These are phyloP conservation scores for Amanita thiersii DNA, from an alignment of 768 basidiomycete genomes.

Conservation along the genomic window DNA sequence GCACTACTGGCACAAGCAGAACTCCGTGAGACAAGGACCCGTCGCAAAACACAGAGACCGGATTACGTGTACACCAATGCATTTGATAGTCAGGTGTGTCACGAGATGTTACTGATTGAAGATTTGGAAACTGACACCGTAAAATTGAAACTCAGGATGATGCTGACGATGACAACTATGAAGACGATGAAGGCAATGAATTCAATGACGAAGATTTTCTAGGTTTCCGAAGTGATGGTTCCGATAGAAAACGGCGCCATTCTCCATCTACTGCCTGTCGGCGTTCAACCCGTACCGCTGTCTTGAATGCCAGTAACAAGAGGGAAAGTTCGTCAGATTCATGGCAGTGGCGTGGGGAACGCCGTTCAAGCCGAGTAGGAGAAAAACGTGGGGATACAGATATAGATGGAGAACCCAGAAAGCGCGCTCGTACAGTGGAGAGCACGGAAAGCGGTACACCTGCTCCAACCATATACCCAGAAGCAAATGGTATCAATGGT, in stretches of 20 bases:
- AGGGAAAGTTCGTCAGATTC: conserved; percentile 45
- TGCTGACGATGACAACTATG: conserved; percentile 53
- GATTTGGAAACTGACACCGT: conserved; percentile 14
- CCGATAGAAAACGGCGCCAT: conserved; percentile 27
- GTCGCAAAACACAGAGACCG: conserved; percentile 61
- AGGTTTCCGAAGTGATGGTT: conserved; percentile 32
- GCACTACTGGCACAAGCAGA: conserved; percentile 67
- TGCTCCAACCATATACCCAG: conserved; percentile 19
- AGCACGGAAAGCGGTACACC: conserved; percentile 55
- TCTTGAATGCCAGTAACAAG: conserved; percentile 44
- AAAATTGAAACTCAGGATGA: conserved; percentile 41
- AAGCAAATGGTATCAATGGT: conserved; percentile 21
- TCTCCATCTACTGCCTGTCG: conserved; percentile 29
- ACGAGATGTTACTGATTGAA: conserved; percentile 2
- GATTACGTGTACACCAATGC: conserved; percentile 76
- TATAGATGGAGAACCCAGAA: conserved; percentile 40
- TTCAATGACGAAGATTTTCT: conserved; percentile 40
- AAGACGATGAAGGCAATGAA: conserved; percentile 51
- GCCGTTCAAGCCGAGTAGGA: conserved; percentile 62
- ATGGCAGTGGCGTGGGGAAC: conserved; percentile 67
- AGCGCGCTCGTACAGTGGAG: conserved; percentile 75
- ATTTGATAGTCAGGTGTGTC: conserved; percentile 56
- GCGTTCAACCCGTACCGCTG: conserved; percentile 45
- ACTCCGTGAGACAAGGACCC: conserved; percentile 71
- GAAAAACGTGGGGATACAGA: conserved; percentile 39